phyloP scores from a whole-genome alignment of 2,329 filamentous ascomycete genomes.

The Arthrobotrys entomopaga region DNA sequence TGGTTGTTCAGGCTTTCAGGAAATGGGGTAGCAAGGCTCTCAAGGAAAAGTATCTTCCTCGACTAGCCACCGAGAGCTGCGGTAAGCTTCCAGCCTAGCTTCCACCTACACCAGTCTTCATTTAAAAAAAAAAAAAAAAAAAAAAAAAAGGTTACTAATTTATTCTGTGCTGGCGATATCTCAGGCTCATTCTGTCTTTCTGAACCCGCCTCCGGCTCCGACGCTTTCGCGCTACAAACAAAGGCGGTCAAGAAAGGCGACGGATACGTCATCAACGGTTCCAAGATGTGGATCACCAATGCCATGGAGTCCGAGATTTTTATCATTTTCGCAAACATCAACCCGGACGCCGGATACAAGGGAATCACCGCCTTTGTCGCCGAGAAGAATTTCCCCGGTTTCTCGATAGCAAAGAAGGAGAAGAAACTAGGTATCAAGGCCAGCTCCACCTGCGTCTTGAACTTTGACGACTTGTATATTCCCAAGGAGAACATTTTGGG shows the following conservation, averaged over 20 bases:
- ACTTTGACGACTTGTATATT: conserved; percentile 94
- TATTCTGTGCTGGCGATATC: conserved; percentile 23
- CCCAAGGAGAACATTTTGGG: conserved; percentile 89
- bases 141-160: conserved; percentile 51
- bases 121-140: no score
- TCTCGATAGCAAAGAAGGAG: conserved; percentile 98
- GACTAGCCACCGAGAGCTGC: conserved; percentile 87
- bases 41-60: conserved; percentile 89
- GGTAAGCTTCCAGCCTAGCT: conserved; percentile 61
- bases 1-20: conserved; percentile 92
- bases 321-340: conserved; percentile 96
- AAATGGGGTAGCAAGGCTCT: conserved; percentile 81
- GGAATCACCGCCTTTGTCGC: conserved; percentile 96
- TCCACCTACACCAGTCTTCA: background rate
- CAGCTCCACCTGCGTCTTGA: conserved; percentile 95
- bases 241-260: conserved; percentile 84
- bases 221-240: conserved; percentile 94
- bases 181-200: conserved; percentile 86
- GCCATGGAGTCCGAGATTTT: conserved; percentile 92
- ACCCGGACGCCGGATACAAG: conserved; percentile 92
- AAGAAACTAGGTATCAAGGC: conserved; percentile 98
- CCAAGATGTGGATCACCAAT: conserved; percentile 99
- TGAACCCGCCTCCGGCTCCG: conserved; percentile 90
- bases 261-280: conserved; percentile 81
- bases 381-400: conserved; percentile 87